Percentiles rank a stretch among this genome's conserved stretches.
phyloP scores from a whole-genome alignment of 805 yeast species.

The Kodamaea restingae region DNA sequence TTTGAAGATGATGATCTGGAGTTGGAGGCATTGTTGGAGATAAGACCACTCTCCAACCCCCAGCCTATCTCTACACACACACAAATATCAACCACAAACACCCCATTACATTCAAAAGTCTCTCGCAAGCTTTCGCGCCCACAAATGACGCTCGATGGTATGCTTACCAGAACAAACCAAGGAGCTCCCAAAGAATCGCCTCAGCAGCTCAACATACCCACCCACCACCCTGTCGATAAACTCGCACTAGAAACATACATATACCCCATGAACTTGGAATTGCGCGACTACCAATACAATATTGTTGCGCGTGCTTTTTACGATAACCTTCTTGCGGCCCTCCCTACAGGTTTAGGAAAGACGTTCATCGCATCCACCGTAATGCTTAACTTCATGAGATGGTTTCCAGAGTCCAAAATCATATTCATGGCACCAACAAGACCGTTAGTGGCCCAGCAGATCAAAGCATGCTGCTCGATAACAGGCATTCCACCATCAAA shows the following conservation, averaged over 20 bases:
- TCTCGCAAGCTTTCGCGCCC: neutral
- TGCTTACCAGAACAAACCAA: neutral
- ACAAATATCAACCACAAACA: too few relatives aligned
- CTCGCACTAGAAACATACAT: conserved; percentile 40
- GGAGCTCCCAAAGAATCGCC: neutral
- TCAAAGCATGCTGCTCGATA: conserved; percentile 83
- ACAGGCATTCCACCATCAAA: conserved; percentile 77
- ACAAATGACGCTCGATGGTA: conserved; percentile 6
- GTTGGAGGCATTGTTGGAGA: conserved; percentile 4
- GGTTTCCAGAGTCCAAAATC: conserved; percentile 78
- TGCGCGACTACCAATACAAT: conserved; percentile 84
- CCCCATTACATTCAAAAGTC: too few relatives aligned
- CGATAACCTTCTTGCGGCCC: conserved; percentile 76
- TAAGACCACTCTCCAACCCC: neutral
- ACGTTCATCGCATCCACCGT: conserved; percentile 94
- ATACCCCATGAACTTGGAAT: conserved; percentile 81
- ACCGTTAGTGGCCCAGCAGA: conserved; percentile 95
- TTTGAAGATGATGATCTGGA: conserved; percentile 12
- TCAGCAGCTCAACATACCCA: conserved; percentile 3
- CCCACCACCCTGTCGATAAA: conserved; percentile 11
- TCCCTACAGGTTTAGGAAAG: conserved; percentile 97
- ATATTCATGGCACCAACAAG: conserved; percentile 96
- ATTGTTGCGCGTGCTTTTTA: conserved; percentile 71
- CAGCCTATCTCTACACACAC: too few relatives aligned
- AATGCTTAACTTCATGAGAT: conserved; percentile 81